Evolutionary conservation across 257 asterid genomes (phyloP).

Genomic region (Solanum piurae): DNA sequence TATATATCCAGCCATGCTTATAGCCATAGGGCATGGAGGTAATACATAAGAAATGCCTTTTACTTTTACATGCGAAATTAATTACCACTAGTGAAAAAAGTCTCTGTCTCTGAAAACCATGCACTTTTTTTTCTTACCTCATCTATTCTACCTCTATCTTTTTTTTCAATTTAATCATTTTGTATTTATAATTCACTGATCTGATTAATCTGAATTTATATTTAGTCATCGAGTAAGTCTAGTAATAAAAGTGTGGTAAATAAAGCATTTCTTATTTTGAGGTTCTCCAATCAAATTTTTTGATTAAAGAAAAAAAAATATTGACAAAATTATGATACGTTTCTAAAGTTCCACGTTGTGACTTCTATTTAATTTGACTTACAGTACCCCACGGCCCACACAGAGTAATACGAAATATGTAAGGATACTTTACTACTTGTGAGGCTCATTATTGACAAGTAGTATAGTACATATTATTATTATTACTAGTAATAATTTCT

Average conservation of each 20-base stretch:
- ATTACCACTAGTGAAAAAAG: neutral
- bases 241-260: neutral
- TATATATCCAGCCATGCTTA: neutral
- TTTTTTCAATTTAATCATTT: neutral
- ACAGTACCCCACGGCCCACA: neutral
- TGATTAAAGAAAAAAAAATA: neutral
- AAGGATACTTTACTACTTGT: neutral
- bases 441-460: neutral
- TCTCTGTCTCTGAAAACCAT: neutral
- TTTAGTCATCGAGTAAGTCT: neutral
- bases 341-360: neutral
- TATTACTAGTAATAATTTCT: neutral
- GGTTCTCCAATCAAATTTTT: neutral
- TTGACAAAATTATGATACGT: neutral
- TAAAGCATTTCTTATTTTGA: neutral
- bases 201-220: neutral
- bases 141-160: neutral
- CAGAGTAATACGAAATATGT: neutral
- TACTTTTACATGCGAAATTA: neutral
- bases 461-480: neutral
- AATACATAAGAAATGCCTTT: neutral
- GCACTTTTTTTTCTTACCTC: neutral
- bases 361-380: neutral
- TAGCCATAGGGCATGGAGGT: neutral
- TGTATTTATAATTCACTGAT: neutral